Base-by-base conservation (phyloP, 257 asterid genomes). In the Solanum gracilifrons region DNA sequence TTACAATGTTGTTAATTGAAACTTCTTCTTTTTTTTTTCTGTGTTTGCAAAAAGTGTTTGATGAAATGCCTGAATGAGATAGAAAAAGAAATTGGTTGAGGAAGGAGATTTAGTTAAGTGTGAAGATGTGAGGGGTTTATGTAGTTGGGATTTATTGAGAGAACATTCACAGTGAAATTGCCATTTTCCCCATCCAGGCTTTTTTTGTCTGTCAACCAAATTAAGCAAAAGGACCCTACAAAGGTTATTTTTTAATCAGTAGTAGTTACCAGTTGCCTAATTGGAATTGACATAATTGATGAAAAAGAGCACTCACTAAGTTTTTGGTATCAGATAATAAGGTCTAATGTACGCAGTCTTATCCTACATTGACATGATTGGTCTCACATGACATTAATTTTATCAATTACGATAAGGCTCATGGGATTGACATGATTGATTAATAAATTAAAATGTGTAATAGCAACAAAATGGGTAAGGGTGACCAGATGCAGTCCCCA, bases 251-350 rank as follows among this genome's bases (percentile, higher is more conserved):
- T 72, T 35, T 18, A 10, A 74, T 68, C 79, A 66, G 27, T 82
- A 89, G 74, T 91, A 89, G 90, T 89, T 86, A 87, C 90, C 89
- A 91, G 89, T 93, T 92, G 96, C 91, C 89, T 83, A 41, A 75
- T 69, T 83, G 86, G 82, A 88, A 76, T 66, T 39, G 88, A 88
- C 89, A 77, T 3, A 43, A 85, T 87, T 86, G 76, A 86, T 88
- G 64, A 36, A 60, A 68, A 6, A 13, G 10, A 7, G 4, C 23
- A 68, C 5, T 6, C 15, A 27, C 5, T 13, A 13, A 68, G 36
- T 13, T 68, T 27, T 6, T 1, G 2, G 10, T 13, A 6, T 27
- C 5, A 2, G 36, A 68, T 25, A 5, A 13, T 27, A 13, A 2
- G 9, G 4, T 68, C 0, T 68, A 25, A 27, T 12, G 9, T 27